Conservation (phyloP, 345 rosid genomes). For the Aquilaria sinensis region DNA sequence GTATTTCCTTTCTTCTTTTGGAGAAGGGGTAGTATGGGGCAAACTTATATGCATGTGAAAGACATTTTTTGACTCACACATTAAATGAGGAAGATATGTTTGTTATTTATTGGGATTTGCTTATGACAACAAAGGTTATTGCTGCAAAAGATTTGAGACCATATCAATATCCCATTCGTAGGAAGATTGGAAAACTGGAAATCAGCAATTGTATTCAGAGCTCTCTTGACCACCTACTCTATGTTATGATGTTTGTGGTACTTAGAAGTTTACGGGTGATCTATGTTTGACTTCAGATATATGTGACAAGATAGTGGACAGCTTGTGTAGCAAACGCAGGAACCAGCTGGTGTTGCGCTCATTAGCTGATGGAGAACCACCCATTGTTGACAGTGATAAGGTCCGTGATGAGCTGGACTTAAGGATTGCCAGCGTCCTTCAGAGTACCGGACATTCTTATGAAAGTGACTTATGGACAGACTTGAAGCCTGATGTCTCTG, state of each 20-base stretch:
- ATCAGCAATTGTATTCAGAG: too few species aligned
- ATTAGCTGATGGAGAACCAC: constrained; percentile 54
- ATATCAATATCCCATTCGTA: too few species aligned
- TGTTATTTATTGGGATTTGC: too few species aligned
- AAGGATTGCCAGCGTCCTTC: constrained; percentile 89
- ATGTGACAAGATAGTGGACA: constrained; percentile 80
- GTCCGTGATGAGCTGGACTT: constrained; percentile 64
- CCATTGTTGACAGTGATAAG: constrained; percentile 45
- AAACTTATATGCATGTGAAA: too few species aligned
- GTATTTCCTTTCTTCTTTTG: background rate
- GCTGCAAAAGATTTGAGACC: too few species aligned
- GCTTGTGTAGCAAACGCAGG: constrained; percentile 76
- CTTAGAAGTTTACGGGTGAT: background rate
- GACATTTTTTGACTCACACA: too few species aligned
- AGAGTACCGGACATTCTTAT: constrained; percentile 88
- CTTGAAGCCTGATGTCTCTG: constrained; percentile 43
- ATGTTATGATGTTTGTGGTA: background rate
- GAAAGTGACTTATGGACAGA: constrained; percentile 94
- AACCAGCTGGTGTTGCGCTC: constrained; percentile 52
- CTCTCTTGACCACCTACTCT: background rate
- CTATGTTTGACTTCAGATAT: constrained; percentile 43
- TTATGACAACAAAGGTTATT: too few species aligned
- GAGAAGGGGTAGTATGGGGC: too few species aligned
- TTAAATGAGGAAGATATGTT: too few species aligned
- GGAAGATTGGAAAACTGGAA: background rate